Evolutionary conservation across 495 filamentous ascomycete genomes (phyloP), one percentile per base, ranked within the genome.

Genomic region (Oidiodendron maius): DNA sequence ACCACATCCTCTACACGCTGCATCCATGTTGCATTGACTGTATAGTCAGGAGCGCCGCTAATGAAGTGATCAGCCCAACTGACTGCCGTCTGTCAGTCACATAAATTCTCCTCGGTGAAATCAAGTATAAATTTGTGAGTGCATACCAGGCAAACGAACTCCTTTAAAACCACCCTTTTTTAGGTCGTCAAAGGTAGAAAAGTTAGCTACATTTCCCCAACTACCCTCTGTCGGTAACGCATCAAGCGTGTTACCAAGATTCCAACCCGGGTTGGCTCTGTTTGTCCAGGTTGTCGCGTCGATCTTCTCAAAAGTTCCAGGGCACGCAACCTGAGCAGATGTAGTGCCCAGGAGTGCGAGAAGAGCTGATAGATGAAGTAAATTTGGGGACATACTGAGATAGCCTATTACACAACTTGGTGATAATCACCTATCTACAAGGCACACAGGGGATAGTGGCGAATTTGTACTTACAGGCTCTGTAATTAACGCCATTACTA

Each of bases 281-380:
- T 84, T 83, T 17, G 87, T 81, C 4, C 76, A 78, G 46, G 85
- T 84, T 9, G 81, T 84, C 41, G 75, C 74, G 8, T 83, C 81
- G 25, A 78, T 76, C 59, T 74, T 70, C 18, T 53, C 88, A 41
- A 80, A 80, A 17, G 40, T 17, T 10, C 20, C 44, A 12, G 53
- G 34, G 18, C 53, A 56, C n/a, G n/a, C n/a, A n/a, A n/a, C n/a
- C n/a, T n/a, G n/a, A n/a, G 17, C 16, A 4, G 39, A 42, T 8
- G 23, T 34, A 28, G 41, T 13, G 13, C 23, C 21, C 17, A 26
- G 12, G 35, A 38, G 3, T 13, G 15, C 20, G 35, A 38, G 12
- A 38, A n/a, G n/a, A n/a, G n/a, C n/a, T n/a, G n/a, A n/a, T n/a
- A n/a, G n/a, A n/a, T n/a, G n/a, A n/a, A n/a, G n/a, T n/a, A n/a